These are phyloP conservation scores for Musa beccarii DNA, from an alignment of 176 grass and related monocot genomes.

Conservation along the genomic window DNA sequence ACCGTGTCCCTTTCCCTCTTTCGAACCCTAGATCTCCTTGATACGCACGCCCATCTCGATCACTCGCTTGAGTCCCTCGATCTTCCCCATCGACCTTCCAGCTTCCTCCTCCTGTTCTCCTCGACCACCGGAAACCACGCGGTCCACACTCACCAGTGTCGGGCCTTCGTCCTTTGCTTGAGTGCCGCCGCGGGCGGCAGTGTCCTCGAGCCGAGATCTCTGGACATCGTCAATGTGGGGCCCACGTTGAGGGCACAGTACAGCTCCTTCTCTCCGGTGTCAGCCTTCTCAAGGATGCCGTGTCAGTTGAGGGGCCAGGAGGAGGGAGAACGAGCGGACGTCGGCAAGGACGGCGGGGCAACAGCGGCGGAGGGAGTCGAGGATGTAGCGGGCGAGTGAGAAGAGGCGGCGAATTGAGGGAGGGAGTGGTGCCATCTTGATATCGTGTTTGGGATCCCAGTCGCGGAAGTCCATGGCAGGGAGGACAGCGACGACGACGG, in stretches of 20 bases:
- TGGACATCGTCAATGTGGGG: conserved; percentile 31
- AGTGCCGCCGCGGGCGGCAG: background rate
- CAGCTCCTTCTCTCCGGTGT: conserved; percentile 23
- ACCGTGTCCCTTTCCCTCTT: conserved; percentile 33
- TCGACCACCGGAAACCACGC: conserved; percentile 29
- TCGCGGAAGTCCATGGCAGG: conserved; percentile 22
- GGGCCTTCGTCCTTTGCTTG: conserved; percentile 12
- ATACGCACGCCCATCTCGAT: conserved; percentile 11
- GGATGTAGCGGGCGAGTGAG: no score
- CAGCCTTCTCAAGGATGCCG: conserved; percentile 35
- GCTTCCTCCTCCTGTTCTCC: conserved; percentile 37
- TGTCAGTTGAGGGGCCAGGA: background rate
- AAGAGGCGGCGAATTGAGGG: background rate
- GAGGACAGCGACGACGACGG: conserved; percentile 8
- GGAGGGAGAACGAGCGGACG: background rate
- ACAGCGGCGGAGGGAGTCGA: no score
- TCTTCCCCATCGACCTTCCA: conserved; percentile 30
- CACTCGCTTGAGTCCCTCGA: conserved; percentile 15
- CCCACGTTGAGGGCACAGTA: conserved; percentile 41
- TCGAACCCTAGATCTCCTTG: conserved; percentile 18
- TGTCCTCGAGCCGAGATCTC: conserved; percentile 19
- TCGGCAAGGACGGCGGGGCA: background rate
- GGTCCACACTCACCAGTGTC: conserved; percentile 20
- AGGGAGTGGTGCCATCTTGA: background rate
- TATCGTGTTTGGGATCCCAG: conserved; percentile 37